A percentile compares a stretch with the other conserved stretches of the same genome.
Evolutionary conservation across 1,284 basidiomycete species (phyloP).

Genomic region (Leccinum subatratum): DNA sequence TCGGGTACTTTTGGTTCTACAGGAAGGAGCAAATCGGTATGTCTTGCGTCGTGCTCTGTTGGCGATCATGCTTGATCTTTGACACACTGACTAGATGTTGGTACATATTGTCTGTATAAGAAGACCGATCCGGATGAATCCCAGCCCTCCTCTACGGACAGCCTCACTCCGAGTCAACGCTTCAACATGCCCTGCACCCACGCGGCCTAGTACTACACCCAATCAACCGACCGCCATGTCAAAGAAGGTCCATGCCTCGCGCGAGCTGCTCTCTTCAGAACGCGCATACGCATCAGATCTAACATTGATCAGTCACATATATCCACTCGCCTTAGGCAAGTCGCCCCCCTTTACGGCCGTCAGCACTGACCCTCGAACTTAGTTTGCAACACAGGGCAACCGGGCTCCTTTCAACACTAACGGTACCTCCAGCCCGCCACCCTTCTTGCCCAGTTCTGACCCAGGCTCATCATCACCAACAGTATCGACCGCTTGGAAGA

Average conservation of each 20-base stretch:
- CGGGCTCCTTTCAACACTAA: too few relatives aligned
- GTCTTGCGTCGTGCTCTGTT: too few relatives aligned
- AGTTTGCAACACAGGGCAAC: too few relatives aligned
- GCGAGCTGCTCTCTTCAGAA: constrained; percentile 81
- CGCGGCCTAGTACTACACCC: constrained; percentile 11
- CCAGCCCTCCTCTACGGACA: constrained; percentile 23
- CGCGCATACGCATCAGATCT: constrained; percentile 85
- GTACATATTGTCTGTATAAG: constrained; percentile 10
- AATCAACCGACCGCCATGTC: constrained; percentile 37
- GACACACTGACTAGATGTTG: too few relatives aligned
- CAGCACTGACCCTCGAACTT: constrained; percentile 11
- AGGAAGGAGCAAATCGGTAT: too few relatives aligned
- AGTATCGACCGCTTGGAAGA: too few relatives aligned
- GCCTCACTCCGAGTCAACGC: constrained; percentile 23
- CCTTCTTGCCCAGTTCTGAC: too few relatives aligned
- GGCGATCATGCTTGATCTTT: too few relatives aligned
- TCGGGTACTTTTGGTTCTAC: too few relatives aligned
- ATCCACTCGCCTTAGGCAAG: constrained; percentile 69
- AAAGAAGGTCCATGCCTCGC: constrained; percentile 79
- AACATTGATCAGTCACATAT: constrained; percentile 77
- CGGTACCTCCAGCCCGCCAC: too few relatives aligned
- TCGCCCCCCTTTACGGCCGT: constrained; percentile 9
- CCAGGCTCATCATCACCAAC: too few relatives aligned
- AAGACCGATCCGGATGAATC: constrained; percentile 24
- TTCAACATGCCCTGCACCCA: too few relatives aligned